Conservation (phyloP, 257 asterid species). For the Primulina huaijiensis region DNA sequence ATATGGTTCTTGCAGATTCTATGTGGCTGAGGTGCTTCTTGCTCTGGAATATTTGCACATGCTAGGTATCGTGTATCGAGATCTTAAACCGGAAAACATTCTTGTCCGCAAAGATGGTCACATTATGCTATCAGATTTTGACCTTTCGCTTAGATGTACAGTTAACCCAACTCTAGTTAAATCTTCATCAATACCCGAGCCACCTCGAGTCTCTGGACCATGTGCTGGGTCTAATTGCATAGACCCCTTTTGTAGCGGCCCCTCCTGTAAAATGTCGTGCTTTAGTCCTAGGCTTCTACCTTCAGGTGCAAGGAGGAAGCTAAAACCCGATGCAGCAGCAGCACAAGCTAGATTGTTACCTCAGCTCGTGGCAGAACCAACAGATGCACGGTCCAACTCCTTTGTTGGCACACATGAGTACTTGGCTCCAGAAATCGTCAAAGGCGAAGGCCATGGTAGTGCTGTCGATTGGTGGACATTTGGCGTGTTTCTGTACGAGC, state of each 20-base stretch:
- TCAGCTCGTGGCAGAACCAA: constrained; percentile 74
- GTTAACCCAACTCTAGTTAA: constrained; percentile 59
- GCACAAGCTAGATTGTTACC: constrained; percentile 43
- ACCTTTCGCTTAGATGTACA: constrained; percentile 65
- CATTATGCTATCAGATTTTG: constrained; percentile 80
- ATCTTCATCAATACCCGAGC: constrained; percentile 38
- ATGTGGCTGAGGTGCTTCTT: constrained; percentile 71
- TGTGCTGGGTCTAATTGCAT: constrained; percentile 73
- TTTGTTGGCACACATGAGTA: constrained; percentile 78
- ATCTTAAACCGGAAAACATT: constrained; percentile 72
- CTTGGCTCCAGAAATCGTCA: constrained; percentile 74
- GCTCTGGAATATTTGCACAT: constrained; percentile 75
- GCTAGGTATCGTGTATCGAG: constrained; percentile 76
- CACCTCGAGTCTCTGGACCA: constrained; percentile 63
- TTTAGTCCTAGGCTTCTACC: constrained; percentile 50
- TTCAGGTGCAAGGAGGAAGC: constrained; percentile 41
- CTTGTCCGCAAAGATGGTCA: constrained; percentile 76
- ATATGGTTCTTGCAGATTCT: constrained; percentile 49
- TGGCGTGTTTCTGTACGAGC: constrained; percentile 65
- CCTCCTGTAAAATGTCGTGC: constrained; percentile 66
- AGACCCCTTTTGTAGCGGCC: constrained; percentile 66
- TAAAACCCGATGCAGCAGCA: constrained; percentile 42
- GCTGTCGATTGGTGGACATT: constrained; percentile 87
- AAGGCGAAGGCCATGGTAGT: constrained; percentile 75
- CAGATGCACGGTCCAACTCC: constrained; percentile 73